These are phyloP conservation scores for Kockovaella imperatae DNA, from an alignment of 768 basidiomycete species.

Conservation along the genomic window DNA sequence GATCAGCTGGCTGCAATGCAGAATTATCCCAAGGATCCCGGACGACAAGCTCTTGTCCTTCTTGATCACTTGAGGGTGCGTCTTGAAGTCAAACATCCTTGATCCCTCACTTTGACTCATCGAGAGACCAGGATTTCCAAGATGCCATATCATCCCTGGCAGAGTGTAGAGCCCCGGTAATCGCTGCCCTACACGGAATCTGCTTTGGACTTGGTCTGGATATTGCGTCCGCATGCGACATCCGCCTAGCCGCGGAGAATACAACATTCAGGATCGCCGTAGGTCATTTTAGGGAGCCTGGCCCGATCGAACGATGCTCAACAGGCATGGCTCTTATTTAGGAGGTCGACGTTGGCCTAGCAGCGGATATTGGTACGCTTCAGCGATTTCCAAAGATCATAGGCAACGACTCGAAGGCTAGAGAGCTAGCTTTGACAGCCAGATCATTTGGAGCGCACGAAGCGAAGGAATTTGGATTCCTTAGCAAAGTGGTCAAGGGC, in stretches of 20 bases:
- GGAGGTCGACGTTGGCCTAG: conserved; percentile 82
- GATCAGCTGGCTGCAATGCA: background rate
- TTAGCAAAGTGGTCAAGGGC: conserved; percentile 65
- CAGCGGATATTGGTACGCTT: conserved; percentile 79
- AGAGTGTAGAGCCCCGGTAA: conserved; percentile 67
- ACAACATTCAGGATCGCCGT: conserved; percentile 67
- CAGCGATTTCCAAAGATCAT: conserved; percentile 70
- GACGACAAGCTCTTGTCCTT: conserved; percentile 31
- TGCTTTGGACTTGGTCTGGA: conserved; percentile 73
- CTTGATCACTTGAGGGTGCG: conserved; percentile 47
- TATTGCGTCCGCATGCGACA: conserved; percentile 65
- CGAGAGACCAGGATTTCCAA: conserved; percentile 54
- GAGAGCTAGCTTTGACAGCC: conserved; percentile 70
- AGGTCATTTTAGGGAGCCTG: conserved; percentile 8
- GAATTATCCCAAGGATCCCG: conserved; percentile 21
- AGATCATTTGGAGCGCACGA: conserved; percentile 62
- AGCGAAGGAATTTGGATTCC: conserved; percentile 62
- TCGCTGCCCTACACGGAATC: conserved; percentile 69
- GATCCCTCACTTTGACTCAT: background rate
- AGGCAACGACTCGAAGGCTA: conserved; percentile 63
- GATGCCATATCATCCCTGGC: conserved; percentile 61
- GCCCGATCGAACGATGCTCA: background rate
- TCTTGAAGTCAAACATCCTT: background rate
- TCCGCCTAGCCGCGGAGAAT: conserved; percentile 59
- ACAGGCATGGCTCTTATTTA: conserved; percentile 32